Conservation (phyloP, 2,329 filamentous ascomycete species). For the Intubia oerlemansii region DNA sequence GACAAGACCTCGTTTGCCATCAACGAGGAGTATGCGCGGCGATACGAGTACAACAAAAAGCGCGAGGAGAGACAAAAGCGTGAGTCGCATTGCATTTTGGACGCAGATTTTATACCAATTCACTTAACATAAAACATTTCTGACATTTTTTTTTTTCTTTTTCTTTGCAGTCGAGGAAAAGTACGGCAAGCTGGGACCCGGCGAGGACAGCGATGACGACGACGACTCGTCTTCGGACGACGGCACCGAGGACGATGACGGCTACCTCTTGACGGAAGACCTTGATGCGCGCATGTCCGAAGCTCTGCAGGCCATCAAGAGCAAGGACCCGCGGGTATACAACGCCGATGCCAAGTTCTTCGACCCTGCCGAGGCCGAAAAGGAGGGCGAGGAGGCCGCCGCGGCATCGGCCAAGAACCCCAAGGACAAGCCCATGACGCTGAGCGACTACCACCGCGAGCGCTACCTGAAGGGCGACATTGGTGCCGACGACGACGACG, state of each 20-base stretch:
- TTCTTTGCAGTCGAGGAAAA: constrained; percentile 67
- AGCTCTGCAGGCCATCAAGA: constrained; percentile 69
- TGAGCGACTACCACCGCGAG: constrained; percentile 77
- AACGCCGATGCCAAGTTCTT: constrained; percentile 61
- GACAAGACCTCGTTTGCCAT: constrained; percentile 40
- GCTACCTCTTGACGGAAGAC: constrained; percentile 63
- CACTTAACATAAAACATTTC: not conserved
- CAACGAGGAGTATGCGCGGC: constrained; percentile 72
- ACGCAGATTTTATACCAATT: too few relatives aligned
- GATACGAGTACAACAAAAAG: constrained; percentile 96
- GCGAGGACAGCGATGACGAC: constrained; percentile 27
- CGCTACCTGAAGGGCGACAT: constrained; percentile 58
- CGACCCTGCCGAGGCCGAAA: constrained; percentile 37
- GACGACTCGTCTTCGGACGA: constrained; percentile 43
- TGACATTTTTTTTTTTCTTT: too few relatives aligned
- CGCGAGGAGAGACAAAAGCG: constrained; percentile 61
- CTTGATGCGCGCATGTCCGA: constrained; percentile 75
- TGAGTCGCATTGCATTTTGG: constrained; percentile 18
- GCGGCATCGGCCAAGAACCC: constrained; percentile 21
- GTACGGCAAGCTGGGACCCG: constrained; percentile 29
- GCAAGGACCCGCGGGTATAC: constrained; percentile 82
- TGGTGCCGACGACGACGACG: constrained; percentile 35
- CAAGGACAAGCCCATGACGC: constrained; percentile 68
- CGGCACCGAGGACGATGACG: constrained; percentile 79
- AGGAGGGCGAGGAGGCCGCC: constrained; percentile 10